Base-by-base conservation (phyloP, 805 yeast species). In the Helenozyma baotianmanensis region DNA sequence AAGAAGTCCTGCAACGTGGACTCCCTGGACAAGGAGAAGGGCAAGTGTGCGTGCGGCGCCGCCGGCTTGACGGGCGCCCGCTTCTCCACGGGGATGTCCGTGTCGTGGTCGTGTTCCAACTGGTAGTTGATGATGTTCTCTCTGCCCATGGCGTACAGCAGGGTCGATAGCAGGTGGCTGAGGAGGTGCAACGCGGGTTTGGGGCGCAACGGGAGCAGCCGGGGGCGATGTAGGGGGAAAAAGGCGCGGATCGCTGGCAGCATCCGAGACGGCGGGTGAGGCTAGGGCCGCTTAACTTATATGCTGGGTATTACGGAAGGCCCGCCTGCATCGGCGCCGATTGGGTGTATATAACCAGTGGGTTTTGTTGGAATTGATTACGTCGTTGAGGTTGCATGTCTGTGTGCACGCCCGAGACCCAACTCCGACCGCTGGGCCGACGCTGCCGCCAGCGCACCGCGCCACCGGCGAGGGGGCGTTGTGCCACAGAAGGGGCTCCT, bases 1-100 rank as follows among this genome's bases (percentile, higher is more conserved):
- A 46, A 38, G 33, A 37, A 46, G 25, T 46, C 50, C 23, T 29
- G 40, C 21, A 46, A 21, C 12, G 48, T 33, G 19, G 44, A 39
- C 23, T 46, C 62, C 49, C 68, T 72, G 18, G 62, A 59, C 29
- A 78, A 59, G 1, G 68, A 60, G 51, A 75, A 76, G 4, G 72
- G 72, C 36, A 58, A 58, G 47, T 63, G 57, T 24, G 21, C 23
- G 36, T 45, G 48, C 22, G 36, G 39, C 12, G 40, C 32, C 25
- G 13, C 39, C 12, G 48, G 47, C 32, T 44, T 44, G 16, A 30
- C 23, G 10, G 45, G 45, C 23, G 33, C 23, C 23, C 21, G 24
- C 15, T 25, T 21, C 18, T 19, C 45, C 25, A 28, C 33, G 35
- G 38, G 47, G 24, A 60, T 44, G 40, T 62, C 68, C 13, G 67